A percentile compares a stretch with the other conserved stretches of the same genome.
These are phyloP conservation scores for Typha latifolia DNA, from an alignment of 176 grass and related monocot genomes.

Conservation along the genomic window DNA sequence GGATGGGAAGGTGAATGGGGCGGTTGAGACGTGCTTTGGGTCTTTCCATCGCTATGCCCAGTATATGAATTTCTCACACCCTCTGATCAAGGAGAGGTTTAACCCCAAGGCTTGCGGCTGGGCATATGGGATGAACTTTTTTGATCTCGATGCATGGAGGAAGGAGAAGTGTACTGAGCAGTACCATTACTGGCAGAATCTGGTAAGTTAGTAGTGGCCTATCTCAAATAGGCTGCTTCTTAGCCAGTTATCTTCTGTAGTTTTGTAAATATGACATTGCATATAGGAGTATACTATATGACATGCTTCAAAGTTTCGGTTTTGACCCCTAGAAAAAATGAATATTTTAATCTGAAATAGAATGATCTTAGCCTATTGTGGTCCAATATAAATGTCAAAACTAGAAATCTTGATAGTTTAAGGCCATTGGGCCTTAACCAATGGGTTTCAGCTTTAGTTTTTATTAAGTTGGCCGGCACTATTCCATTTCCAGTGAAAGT, in stretches of 20 bases:
- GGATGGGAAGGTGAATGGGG: conserved; percentile 9
- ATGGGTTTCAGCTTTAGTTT: too few relatives aligned
- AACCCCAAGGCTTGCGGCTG: conserved; percentile 36
- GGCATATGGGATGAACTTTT: conserved; percentile 34
- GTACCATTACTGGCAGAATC: conserved; percentile 99
- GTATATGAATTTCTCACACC: conserved; percentile 99
- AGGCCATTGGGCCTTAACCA: too few relatives aligned
- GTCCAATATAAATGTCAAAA: too few relatives aligned
- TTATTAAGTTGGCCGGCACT: too few relatives aligned
- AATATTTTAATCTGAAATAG: too few relatives aligned
- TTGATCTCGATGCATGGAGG: conserved; percentile 2
- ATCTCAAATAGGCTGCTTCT: background rate
- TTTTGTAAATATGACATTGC: too few relatives aligned
- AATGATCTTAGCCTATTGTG: too few relatives aligned
- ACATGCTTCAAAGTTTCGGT: too few relatives aligned
- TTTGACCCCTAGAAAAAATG: too few relatives aligned
- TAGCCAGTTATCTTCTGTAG: background rate
- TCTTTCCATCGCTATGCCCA: conserved; percentile 93
- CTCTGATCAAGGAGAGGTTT: conserved; percentile 10
- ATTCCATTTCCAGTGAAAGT: too few relatives aligned
- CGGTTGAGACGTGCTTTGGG: conserved; percentile 96
- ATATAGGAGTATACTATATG: too few relatives aligned
- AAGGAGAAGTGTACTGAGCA: conserved; percentile 81
- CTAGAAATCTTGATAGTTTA: too few relatives aligned
- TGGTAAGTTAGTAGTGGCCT: conserved; percentile 29